phyloP scores from a whole-genome alignment of 345 rosid species.

The Adansonia digitata region DNA sequence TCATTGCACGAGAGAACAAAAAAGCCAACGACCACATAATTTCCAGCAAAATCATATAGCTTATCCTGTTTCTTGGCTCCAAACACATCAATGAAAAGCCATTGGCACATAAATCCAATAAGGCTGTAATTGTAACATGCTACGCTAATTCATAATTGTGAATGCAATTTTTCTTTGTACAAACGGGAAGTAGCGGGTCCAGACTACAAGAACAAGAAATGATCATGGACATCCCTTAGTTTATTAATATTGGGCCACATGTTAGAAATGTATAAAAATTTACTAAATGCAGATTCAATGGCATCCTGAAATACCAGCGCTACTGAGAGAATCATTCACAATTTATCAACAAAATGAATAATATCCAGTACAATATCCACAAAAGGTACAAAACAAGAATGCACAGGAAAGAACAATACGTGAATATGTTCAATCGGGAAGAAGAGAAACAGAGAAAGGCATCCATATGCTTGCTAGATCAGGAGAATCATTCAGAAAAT shows the following conservation, averaged over 20 bases:
- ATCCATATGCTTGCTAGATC: conserved; percentile 12
- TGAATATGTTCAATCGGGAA: conserved; percentile 4
- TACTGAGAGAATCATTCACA: conserved; percentile 19
- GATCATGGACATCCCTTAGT: not conserved
- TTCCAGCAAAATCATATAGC: not conserved
- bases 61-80: not conserved
- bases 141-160: not conserved
- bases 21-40: not conserved
- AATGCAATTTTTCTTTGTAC: not conserved
- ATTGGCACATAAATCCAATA: not conserved
- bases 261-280: not conserved
- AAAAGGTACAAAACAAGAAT: conserved; percentile 15
- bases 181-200: not conserved
- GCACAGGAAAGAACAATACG: conserved; percentile 8
- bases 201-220: not conserved
- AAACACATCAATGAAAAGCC: not conserved
- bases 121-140: not conserved
- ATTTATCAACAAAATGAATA: conserved; percentile 22
- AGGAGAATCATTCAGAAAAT: not conserved
- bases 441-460: not conserved
- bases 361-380: conserved; percentile 21
- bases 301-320: not conserved
- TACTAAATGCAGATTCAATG: not conserved
- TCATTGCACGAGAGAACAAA: not conserved
- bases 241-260: not conserved